Evolutionary conservation across 371 early-diverging fungal species (phyloP).

Genomic region (Dinochytrium kinnereticum): DNA sequence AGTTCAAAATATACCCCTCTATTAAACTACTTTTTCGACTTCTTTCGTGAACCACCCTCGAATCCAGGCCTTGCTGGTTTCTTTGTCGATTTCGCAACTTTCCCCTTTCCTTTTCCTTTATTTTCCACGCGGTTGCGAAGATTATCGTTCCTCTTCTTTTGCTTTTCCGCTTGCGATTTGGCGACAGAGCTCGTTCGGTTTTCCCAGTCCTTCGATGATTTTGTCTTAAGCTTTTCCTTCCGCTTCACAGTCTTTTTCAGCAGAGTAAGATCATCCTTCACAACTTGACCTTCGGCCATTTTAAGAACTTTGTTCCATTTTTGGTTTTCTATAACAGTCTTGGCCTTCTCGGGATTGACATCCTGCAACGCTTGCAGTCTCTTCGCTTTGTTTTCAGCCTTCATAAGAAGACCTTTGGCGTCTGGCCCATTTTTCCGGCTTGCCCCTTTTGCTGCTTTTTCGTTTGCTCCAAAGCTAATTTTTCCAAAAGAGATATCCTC

Average conservation of each 20-base stretch:
- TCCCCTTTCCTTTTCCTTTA: slow-evolving; percentile 66
- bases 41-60: slow-evolving; percentile 45
- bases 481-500: slow-evolving; percentile 69
- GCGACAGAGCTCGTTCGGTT: slow-evolving; percentile 73
- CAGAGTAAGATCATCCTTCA: slow-evolving; percentile 87
- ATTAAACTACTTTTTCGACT: slow-evolving; percentile 26
- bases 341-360: slow-evolving; percentile 74
- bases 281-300: slow-evolving; percentile 85
- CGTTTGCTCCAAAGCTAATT: slow-evolving; percentile 65
- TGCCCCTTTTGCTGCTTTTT: slow-evolving; percentile 75
- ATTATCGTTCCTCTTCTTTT: slow-evolving; percentile 78
- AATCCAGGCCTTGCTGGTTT: slow-evolving; percentile 55
- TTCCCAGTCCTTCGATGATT: slow-evolving; percentile 82
- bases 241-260: slow-evolving; percentile 91
- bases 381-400: slow-evolving; percentile 75
- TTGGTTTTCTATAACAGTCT: slow-evolving; percentile 71
- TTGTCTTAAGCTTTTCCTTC: slow-evolving; percentile 79
- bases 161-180: slow-evolving; percentile 67
- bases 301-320: slow-evolving; percentile 81
- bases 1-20: background rate
- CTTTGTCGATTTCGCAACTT: slow-evolving; percentile 72
- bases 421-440: slow-evolving; percentile 49
- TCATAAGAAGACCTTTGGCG: slow-evolving; percentile 74
- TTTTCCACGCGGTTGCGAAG: slow-evolving; percentile 74
- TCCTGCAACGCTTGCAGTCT: slow-evolving; percentile 75